Percentiles rank a stretch among this genome's conserved stretches.
These are phyloP conservation scores for Capronia coronata DNA, from an alignment of 2,329 filamentous ascomycete genomes.

Conservation along the genomic window DNA sequence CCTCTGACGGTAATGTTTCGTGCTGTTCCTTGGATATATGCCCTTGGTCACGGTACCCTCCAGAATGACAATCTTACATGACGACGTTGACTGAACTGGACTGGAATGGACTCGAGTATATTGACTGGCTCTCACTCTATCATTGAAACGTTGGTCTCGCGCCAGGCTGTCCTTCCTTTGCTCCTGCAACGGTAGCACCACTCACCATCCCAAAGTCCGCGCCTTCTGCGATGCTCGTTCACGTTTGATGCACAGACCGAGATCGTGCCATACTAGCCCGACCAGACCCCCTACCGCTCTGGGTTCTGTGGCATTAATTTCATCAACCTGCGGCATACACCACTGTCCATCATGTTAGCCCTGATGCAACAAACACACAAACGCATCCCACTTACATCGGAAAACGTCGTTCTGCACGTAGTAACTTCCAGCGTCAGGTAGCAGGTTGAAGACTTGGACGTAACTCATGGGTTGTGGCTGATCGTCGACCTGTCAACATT, in stretches of 20 bases:
- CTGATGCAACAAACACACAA: neutral
- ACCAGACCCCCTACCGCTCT: neutral
- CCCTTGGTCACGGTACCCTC: neutral
- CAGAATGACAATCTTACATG: neutral
- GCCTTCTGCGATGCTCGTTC: constrained; percentile 9
- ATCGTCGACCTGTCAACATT: constrained; percentile 67
- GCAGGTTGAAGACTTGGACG: constrained; percentile 80
- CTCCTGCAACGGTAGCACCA: no score
- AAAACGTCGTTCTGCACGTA: constrained; percentile 94
- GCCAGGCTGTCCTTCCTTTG: neutral
- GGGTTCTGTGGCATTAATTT: neutral
- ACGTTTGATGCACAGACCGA: neutral
- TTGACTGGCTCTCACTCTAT: neutral
- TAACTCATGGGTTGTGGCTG: constrained; percentile 84
- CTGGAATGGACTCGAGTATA: neutral
- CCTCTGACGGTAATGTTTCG: no score
- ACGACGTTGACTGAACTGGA: neutral
- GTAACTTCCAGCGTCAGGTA: constrained; percentile 65
- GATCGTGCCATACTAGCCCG: neutral
- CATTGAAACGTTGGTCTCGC: neutral
- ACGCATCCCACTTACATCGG: constrained; percentile 15
- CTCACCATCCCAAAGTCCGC: constrained; percentile 1
- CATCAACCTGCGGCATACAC: constrained; percentile 21
- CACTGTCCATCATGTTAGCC: constrained; percentile 18
- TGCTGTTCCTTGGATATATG: neutral